Base-by-base conservation (phyloP, 2,329 filamentous ascomycete species). In the Fusarium odoratissimum region DNA sequence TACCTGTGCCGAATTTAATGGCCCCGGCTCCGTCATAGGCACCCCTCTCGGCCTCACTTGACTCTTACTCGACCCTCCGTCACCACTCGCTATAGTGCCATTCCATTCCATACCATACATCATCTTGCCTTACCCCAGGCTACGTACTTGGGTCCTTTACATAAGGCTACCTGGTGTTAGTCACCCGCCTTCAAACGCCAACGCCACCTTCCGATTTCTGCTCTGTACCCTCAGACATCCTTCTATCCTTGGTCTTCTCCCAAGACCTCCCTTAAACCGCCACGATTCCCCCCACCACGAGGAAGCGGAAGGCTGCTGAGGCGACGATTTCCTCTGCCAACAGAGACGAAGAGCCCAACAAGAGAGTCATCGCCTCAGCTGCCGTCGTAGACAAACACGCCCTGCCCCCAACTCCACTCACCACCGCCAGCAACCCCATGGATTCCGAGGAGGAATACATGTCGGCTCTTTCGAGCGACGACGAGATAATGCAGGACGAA, bases 381-480 rank as follows among this genome's bases (percentile, higher is more conserved):
- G 83, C 84, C 81, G 67, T 73, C 41, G 71, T 75, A 49, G 76
- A 75, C 38, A 75, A 75, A 35, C 73, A 72, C 64, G 83, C 84
- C 46, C 87, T 89, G 44, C 90, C 90, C 28, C 88, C 88, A 21
- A 89, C 89, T 9, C 88, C 89, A 33, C 82, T 88, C 66, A 91
- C 89, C 54, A 84, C 81, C n/a, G 79, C 80, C 28, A 86, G 84
- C 57, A 85, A 85, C 81, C 89, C 86, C 72, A 98, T 98, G 95
- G 95, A 97, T 84, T 98, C 95, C 13, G 95, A 98, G 77, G 95
- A 98, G 79, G 95, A 98, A 68, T 95, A 95, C 82, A 92, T 96
- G 89, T 97, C 93, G 77, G 91, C 91, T 79, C 87, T 91, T 76
- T 95, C 93, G 45, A 97, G 78, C 73, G 92, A 91, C 45, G 91